Evolutionary conservation across 768 basidiomycete species (phyloP), one percentile per base, ranked within the genome.

Genomic region (Tylopilus plumbeoviolaceoides): DNA sequence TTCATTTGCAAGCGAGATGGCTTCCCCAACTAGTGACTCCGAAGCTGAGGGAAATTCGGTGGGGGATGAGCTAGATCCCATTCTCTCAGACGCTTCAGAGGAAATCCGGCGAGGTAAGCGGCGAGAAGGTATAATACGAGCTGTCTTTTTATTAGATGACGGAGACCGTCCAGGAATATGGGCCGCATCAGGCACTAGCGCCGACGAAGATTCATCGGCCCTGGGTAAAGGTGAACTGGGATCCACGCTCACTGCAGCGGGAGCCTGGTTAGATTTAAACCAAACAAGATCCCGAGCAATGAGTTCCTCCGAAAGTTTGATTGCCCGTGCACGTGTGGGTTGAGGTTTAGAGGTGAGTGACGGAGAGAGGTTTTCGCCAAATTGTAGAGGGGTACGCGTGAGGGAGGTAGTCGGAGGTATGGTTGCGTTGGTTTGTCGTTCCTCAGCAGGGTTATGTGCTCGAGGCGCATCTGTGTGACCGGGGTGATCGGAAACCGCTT

Each of bases 211-310:
- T 36, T 55, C 56, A 1, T 25, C 33, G 4, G 10, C 31, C 30
- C 36, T 50, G 40, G 45, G 45, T 8, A 42, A 31, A 8, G 56
- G 23, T 31, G 21, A 14, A 17, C 8, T n/a, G 33, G 38, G 21
- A 0, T 50, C 56, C 11, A 42, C 48, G 3, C 50, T 44, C 23
- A 12, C 35, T 17, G 28, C 9, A 2, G n/a, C 25, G 6, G 15
- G 5, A 7, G 11, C 38, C 25, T 57, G 68, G 20, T 51, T 55
- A 0, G 60, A 50, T 40, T 59, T 70, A 25, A 60, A 70, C 60
- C 64, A 69, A 39, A 68, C 60, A 36, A 69, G 56, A 38, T 69
- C 68, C 35, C 67, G 68, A 14, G 66, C 60, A 31, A 60, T 41
- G 14, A 71, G 54, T 9, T 56, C 57, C 17, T 64, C 62, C 7